These are phyloP conservation scores for Kazachstania kunashirensis DNA, from an alignment of 805 yeast genomes.

Conservation along the genomic window DNA sequence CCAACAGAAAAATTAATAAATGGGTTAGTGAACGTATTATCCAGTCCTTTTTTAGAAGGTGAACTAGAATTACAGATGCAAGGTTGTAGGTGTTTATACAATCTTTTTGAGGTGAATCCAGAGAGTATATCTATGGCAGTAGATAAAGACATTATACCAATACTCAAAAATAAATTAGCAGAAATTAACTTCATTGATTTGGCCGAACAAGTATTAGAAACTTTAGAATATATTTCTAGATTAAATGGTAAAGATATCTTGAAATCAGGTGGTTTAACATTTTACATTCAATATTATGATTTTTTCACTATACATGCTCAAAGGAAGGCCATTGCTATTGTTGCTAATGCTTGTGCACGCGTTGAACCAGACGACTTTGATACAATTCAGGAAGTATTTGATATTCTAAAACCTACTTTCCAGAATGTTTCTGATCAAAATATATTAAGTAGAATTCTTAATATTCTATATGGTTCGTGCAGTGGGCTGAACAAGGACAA, in stretches of 20 bases:
- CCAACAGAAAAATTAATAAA: slow-evolving; percentile 50
- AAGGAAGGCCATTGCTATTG: slow-evolving; percentile 63
- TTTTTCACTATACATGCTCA: slow-evolving; percentile 87
- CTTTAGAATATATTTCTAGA: slow-evolving; percentile 57
- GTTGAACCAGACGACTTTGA: slow-evolving; percentile 36
- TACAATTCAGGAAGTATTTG: slow-evolving; percentile 47
- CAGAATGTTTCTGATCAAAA: slow-evolving; percentile 42
- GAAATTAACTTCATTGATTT: slow-evolving; percentile 81
- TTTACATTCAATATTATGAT: slow-evolving; percentile 67
- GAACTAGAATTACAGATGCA: slow-evolving; percentile 74
- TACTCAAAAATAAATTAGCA: slow-evolving; percentile 51
- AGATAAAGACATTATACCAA: slow-evolving; percentile 53
- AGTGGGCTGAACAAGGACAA: slow-evolving; percentile 15
- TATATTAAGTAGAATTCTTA: slow-evolving; percentile 15
- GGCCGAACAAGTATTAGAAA: slow-evolving; percentile 82
- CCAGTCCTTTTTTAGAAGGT: slow-evolving; percentile 46
- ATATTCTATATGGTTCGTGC: slow-evolving; percentile 21
- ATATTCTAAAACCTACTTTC: slow-evolving; percentile 45
- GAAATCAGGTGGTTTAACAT: slow-evolving; percentile 47
- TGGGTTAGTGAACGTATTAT: slow-evolving; percentile 48
- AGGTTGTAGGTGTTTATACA: slow-evolving; percentile 76
- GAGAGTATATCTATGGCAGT: slow-evolving; percentile 56
- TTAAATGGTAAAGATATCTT: slow-evolving; percentile 44
- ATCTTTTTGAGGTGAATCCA: slow-evolving; percentile 64
- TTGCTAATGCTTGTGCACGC: slow-evolving; percentile 55